These are phyloP conservation scores for Hyaloscypha bicolor DNA, from an alignment of 495 filamentous ascomycete genomes.

Conservation along the genomic window DNA sequence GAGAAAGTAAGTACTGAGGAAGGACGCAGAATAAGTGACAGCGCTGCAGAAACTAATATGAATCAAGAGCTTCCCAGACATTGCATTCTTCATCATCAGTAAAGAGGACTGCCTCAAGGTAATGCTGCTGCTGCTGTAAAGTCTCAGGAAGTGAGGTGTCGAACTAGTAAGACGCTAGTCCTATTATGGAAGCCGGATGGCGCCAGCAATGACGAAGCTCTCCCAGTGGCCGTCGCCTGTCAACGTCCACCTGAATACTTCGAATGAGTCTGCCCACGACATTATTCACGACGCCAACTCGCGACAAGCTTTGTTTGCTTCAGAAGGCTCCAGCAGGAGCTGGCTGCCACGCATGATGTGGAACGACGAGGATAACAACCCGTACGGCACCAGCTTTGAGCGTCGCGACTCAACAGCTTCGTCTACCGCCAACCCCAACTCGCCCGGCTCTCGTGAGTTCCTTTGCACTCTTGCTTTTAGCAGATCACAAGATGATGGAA, in stretches of 20 bases:
- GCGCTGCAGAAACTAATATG: too few species aligned
- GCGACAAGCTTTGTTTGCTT: conserved; percentile 18
- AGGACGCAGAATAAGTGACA: too few species aligned
- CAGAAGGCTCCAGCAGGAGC: conserved; percentile 21
- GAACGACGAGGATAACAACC: conserved; percentile 95
- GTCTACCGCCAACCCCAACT: conserved; percentile 66
- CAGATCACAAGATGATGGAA: conserved; percentile 37
- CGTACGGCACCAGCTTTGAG: conserved; percentile 84
- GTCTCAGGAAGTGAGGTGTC: too few species aligned
- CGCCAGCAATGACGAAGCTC: neutral
- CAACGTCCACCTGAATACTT: neutral
- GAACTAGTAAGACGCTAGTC: too few species aligned
- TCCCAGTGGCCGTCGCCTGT: neutral
- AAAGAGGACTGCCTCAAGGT: too few species aligned
- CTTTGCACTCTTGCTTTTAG: conserved; percentile 31
- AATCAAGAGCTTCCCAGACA: too few species aligned
- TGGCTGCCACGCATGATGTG: conserved; percentile 48
- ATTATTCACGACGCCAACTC: conserved; percentile 18
- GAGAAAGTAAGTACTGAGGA: too few species aligned
- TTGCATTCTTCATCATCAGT: too few species aligned
- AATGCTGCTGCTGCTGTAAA: too few species aligned
- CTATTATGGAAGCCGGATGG: too few species aligned
- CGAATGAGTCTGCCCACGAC: conserved; percentile 10
- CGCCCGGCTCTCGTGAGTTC: conserved; percentile 56
- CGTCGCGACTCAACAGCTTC: conserved; percentile 78